phyloP scores from a whole-genome alignment of 306 rosid species.

The Lotus japonicus region DNA sequence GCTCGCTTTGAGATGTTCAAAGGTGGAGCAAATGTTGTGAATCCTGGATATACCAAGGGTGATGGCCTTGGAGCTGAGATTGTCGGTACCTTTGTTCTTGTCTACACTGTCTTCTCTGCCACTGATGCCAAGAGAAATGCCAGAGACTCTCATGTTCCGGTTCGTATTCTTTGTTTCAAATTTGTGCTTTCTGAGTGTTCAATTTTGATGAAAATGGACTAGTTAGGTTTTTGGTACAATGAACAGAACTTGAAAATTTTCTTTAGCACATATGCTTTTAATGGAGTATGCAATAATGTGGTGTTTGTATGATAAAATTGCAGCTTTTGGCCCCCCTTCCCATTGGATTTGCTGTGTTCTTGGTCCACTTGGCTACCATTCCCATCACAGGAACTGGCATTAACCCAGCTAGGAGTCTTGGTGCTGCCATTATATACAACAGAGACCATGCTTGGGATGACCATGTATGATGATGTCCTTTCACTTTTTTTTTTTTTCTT shows the following conservation, averaged over 20 bases:
- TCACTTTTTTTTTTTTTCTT: neutral
- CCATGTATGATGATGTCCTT: conserved; percentile 42
- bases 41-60: conserved; percentile 77
- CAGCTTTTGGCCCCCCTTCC: conserved; percentile 96
- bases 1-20: conserved; percentile 29
- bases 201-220: neutral
- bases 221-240: neutral
- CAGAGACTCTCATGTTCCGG: conserved; percentile 92
- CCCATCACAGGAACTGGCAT: conserved; percentile 92
- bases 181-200: too few relatives aligned
- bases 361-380: conserved; percentile 96
- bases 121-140: conserved; percentile 93
- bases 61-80: conserved; percentile 88
- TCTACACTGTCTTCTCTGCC: conserved; percentile 92
- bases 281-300: neutral
- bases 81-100: conserved; percentile 90
- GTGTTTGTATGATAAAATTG: neutral
- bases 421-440: conserved; percentile 88
- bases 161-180: neutral
- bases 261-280: too few relatives aligned
- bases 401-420: conserved; percentile 93
- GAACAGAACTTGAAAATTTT: too few relatives aligned
- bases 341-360: conserved; percentile 88
- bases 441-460: conserved; percentile 69
- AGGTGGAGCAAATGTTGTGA: conserved; percentile 76